Conservation (phyloP, 164 flowering plant species). For the Annona cherimola region DNA sequence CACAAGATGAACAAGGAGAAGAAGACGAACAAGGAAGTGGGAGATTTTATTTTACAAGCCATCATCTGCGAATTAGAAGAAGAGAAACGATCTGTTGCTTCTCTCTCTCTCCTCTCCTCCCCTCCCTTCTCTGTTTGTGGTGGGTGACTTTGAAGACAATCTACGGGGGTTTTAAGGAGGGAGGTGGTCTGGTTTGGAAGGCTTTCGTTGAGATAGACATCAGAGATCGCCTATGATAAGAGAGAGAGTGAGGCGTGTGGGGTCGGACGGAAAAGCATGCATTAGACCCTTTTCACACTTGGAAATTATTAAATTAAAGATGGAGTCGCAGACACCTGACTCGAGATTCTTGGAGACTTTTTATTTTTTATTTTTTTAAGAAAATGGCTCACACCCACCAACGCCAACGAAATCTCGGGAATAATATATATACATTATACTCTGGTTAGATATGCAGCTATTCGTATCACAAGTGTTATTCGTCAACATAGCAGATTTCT, state of each 20-base stretch:
- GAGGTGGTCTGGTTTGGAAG: background rate
- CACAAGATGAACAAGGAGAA: background rate
- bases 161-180: background rate
- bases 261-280: background rate
- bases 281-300: background rate
- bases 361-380: no score
- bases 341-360: no score
- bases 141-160: no score
- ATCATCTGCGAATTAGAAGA: background rate
- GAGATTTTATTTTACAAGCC: background rate
- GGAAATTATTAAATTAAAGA: no score
- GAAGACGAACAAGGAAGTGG: background rate
- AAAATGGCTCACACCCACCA: no score
- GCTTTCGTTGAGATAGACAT: background rate
- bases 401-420: no score
- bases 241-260: background rate
- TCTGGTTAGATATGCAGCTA: no score
- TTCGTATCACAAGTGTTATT: no score
- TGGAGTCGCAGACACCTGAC: no score
- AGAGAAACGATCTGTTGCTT: background rate
- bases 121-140: no score
- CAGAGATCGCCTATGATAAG: background rate
- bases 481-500: no score
- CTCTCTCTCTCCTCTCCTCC: conserved; percentile 3
- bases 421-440: no score